These are phyloP conservation scores for Dissophora ornata DNA, from an alignment of 192 early-diverging fungal species.

Conservation along the genomic window DNA sequence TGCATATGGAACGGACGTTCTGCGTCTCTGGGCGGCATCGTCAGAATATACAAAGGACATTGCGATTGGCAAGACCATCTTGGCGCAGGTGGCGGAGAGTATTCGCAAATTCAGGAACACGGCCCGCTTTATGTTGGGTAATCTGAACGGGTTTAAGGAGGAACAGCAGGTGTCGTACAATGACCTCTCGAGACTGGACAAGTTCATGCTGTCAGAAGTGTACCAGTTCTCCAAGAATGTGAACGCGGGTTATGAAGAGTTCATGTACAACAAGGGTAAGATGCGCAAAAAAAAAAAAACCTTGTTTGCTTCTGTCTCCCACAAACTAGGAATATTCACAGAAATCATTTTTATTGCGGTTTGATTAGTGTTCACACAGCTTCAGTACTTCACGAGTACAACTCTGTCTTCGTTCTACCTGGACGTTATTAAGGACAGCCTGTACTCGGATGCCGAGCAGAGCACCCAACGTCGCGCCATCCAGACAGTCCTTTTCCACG, in stretches of 20 bases:
- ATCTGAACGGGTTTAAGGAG: conserved; percentile 68
- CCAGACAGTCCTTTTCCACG: conserved; percentile 73
- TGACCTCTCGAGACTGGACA: conserved; percentile 63
- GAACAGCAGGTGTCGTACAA: conserved; percentile 60
- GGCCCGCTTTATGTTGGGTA: conserved; percentile 81
- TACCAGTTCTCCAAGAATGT: conserved; percentile 67
- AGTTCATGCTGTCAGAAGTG: conserved; percentile 75
- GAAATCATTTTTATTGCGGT: background rate
- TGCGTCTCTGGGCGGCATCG: conserved; percentile 80
- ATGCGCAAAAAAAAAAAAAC: background rate
- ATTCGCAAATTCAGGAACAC: conserved; percentile 83
- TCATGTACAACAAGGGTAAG: conserved; percentile 71
- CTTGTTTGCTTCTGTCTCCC: too few relatives aligned
- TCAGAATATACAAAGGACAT: conserved; percentile 82
- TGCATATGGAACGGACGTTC: conserved; percentile 78
- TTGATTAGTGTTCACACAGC: conserved; percentile 64
- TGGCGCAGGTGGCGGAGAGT: conserved; percentile 70
- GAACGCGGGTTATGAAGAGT: conserved; percentile 67
- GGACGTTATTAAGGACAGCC: conserved; percentile 82
- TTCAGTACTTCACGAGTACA: conserved; percentile 75
- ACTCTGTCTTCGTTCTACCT: conserved; percentile 82
- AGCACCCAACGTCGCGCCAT: conserved; percentile 65
- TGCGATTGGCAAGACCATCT: conserved; percentile 72
- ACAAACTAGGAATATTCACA: too few relatives aligned
- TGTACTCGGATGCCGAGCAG: conserved; percentile 67